Percentiles rank a stretch among this genome's conserved stretches.
These are phyloP conservation scores for Saccharomycopsis lassenensis DNA, from an alignment of 805 yeast species.

Conservation along the genomic window DNA sequence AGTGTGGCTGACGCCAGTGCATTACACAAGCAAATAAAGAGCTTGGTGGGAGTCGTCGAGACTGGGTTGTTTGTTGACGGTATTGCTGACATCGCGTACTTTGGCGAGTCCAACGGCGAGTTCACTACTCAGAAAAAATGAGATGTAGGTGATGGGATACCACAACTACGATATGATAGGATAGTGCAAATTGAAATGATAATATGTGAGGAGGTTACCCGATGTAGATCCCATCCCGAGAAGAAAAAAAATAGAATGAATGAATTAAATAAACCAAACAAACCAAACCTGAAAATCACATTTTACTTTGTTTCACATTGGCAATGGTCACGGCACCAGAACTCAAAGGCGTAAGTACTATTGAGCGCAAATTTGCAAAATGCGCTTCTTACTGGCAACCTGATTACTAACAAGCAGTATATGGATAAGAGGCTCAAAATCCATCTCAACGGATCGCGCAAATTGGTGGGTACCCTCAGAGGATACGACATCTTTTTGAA, in stretches of 20 bases:
- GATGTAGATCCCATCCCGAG: too few species aligned
- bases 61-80: conserved; percentile 75
- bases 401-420: conserved; percentile 33
- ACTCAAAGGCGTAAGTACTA: neutral
- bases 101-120: conserved; percentile 76
- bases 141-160: too few species aligned
- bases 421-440: conserved; percentile 67
- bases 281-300: too few species aligned
- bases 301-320: too few species aligned
- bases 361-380: neutral
- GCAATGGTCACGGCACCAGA: too few species aligned
- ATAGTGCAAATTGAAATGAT: too few species aligned
- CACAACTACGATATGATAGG: too few species aligned
- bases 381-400: too few species aligned
- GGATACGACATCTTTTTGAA: conserved; percentile 64
- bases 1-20: conserved; percentile 39
- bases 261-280: too few species aligned
- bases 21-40: conserved; percentile 58
- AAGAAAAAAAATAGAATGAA: too few species aligned
- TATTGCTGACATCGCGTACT: conserved; percentile 71
- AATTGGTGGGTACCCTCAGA: conserved; percentile 66
- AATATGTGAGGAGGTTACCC: too few species aligned
- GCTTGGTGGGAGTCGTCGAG: conserved; percentile 88
- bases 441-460: conserved; percentile 69
- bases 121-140: conserved; percentile 25